Conservation (phyloP, 2,329 filamentous ascomycete species). For the Allantophomopsis cytisporea region DNA sequence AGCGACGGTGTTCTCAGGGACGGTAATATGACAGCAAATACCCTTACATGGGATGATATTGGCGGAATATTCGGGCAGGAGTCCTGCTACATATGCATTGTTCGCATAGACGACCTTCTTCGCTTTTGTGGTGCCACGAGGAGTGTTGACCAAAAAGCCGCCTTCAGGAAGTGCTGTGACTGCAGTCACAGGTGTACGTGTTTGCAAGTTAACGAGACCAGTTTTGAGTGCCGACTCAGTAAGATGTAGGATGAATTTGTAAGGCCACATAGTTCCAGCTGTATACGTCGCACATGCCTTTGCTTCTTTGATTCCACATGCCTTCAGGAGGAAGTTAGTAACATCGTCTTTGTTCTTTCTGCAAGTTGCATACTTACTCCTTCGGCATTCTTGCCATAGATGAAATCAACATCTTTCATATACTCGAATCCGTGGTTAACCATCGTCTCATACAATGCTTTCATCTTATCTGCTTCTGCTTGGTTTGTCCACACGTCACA, state of each 20-base stretch:
- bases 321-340: conserved; percentile 2
- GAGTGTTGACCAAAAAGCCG: conserved; percentile 34
- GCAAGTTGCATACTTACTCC: conserved; percentile 11
- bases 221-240: conserved; percentile 29
- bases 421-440: conserved; percentile 21
- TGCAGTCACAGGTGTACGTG: conserved; percentile 28
- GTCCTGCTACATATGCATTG: conserved; percentile 50
- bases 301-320: conserved; percentile 12
- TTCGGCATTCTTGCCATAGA: conserved; percentile 26
- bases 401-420: conserved; percentile 24
- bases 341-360: neutral
- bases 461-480: conserved; percentile 16
- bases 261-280: conserved; percentile 31
- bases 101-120: conserved; percentile 47
- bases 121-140: conserved; percentile 37
- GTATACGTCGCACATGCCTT: conserved; percentile 7
- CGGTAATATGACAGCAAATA: conserved; percentile 17
- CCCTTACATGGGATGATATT: conserved; percentile 51
- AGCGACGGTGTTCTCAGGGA: conserved; percentile 5
- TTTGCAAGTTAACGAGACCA: conserved; percentile 32
- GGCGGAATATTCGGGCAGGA: conserved; percentile 42
- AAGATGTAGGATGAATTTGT: conserved; percentile 41
- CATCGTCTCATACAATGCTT: conserved; percentile 9
- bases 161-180: conserved; percentile 9
- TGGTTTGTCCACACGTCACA: conserved; percentile 23